Evolutionary conservation across 2,329 filamentous ascomycete genomes (phyloP), one percentile per base, ranked within the genome.

Genomic region (Venturia asperata): DNA sequence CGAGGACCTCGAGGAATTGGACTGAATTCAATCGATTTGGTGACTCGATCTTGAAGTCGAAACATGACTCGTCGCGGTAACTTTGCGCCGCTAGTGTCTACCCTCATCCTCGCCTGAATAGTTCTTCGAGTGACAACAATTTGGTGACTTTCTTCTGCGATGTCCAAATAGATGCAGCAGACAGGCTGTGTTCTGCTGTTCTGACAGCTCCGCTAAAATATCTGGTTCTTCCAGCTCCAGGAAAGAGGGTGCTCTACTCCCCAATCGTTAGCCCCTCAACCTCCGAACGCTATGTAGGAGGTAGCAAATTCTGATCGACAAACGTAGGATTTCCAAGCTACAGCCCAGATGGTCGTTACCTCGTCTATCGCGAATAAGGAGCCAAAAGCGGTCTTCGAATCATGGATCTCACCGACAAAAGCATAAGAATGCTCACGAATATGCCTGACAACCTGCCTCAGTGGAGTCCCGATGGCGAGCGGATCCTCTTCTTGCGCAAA

Each of bases 291-390:
- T 70, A 68, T 52, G n/a, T n/a, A n/a, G n/a, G n/a, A n/a, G n/a
- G 70, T 79, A 6, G 73, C 77, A 47, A 73, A 78, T 63, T 70
- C 73, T 0, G 75, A 80, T 64, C 63, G 73, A 78, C 64, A 76
- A 75, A 62, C 72, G 70, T 5, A 67, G 71, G 21, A 68, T 79
- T n/a, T n/a, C n/a, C n/a, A n/a, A n/a, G n/a, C n/a, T n/a, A n/a
- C n/a, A n/a, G n/a, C 6, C 66, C 79, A 45, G 66, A 69, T 7
- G 65, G 74, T 24, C 70, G 71, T 3, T 42, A 68, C 7, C 78
- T 74, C 66, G 77, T 79, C 34, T 79, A 77, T 65, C 77, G 79
- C 62, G 75, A 72, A 9, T 69, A n/a, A n/a, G n/a, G n/a, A n/a
- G n/a, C n/a, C n/a, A n/a, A n/a, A n/a, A n/a, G n/a, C n/a, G n/a